phyloP scores from a whole-genome alignment of 768 basidiomycete species.

The Pluteus cervinus region DNA sequence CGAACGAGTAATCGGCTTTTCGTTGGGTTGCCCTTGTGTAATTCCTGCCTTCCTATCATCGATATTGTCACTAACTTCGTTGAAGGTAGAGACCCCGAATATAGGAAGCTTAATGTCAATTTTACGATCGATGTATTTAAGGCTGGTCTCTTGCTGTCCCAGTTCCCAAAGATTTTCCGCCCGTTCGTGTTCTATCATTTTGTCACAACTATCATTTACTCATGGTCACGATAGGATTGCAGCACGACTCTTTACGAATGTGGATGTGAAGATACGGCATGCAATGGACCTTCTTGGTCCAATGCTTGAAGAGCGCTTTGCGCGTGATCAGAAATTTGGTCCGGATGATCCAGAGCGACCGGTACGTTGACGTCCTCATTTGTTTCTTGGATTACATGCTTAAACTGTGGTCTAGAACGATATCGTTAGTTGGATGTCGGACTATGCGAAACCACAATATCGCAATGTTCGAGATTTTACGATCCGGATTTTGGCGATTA shows the following conservation, averaged over 20 bases:
- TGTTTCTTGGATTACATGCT: background rate
- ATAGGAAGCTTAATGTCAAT: conserved; percentile 10
- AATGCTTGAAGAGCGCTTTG: conserved; percentile 19
- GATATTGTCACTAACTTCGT: background rate
- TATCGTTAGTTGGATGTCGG: conserved; percentile 42
- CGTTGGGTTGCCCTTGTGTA: conserved; percentile 21
- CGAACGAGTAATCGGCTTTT: conserved; percentile 17
- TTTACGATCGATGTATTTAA: conserved; percentile 12
- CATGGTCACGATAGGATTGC: conserved; percentile 9
- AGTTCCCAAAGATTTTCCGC: conserved; percentile 19
- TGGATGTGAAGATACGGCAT: conserved; percentile 8
- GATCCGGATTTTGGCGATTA: conserved; percentile 28
- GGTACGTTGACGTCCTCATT: conserved; percentile 12
- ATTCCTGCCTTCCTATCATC: background rate
- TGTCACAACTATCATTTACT: background rate
- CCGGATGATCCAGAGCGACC: conserved; percentile 24
- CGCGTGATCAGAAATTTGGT: conserved; percentile 17
- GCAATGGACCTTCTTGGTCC: conserved; percentile 19
- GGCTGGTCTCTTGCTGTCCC: conserved; percentile 14
- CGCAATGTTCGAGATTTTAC: conserved; percentile 22
- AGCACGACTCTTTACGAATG: conserved; percentile 11
- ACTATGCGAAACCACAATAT: conserved; percentile 27
- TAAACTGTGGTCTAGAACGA: conserved; percentile 28
- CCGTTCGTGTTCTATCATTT: conserved; percentile 13
- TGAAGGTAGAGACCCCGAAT: conserved; percentile 17